Evolutionary conservation across 768 basidiomycete species (phyloP).

Genomic region (Cyclocybe cylindracea): DNA sequence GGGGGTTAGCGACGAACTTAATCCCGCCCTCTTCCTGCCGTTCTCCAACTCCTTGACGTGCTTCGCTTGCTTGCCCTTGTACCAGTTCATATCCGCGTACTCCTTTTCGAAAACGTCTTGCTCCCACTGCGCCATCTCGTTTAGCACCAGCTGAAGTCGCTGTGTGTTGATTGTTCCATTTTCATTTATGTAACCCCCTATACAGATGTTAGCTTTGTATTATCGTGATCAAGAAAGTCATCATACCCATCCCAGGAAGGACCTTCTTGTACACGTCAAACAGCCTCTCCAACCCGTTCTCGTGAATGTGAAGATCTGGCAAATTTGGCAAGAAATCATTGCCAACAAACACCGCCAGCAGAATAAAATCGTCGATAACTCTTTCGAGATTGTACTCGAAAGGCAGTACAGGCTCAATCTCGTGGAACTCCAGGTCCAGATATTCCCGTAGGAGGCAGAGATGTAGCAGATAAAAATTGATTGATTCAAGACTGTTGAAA

Average conservation of each 20-base stretch:
- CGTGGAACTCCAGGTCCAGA: conserved; percentile 91
- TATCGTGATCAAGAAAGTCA: neutral
- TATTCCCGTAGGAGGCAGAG: conserved; percentile 96
- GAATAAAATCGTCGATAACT: conserved; percentile 96
- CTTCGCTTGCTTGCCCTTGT: conserved; percentile 89
- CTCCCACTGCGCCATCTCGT: conserved; percentile 90
- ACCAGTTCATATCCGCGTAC: conserved; percentile 88
- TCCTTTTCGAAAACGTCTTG: conserved; percentile 90
- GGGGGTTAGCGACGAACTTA: conserved; percentile 50
- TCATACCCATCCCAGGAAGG: conserved; percentile 70
- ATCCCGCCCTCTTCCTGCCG: conserved; percentile 54
- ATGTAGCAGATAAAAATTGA: conserved; percentile 94
- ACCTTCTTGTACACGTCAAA: conserved; percentile 97
- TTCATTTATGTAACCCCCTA: conserved; percentile 94
- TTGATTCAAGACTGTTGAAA: conserved; percentile 57
- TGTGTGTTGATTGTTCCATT: conserved; percentile 77
- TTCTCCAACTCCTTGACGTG: conserved; percentile 66
- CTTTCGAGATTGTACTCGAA: conserved; percentile 91
- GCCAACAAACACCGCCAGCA: conserved; percentile 95
- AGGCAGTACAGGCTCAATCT: conserved; percentile 62
- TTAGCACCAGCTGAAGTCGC: conserved; percentile 82
- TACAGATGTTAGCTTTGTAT: neutral
- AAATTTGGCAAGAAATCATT: conserved; percentile 98
- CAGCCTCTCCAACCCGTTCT: conserved; percentile 90
- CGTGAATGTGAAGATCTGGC: conserved; percentile 96